phyloP scores from a whole-genome alignment of 2,329 filamentous ascomycete genomes.

The Mycosphaerelloides madeirae region DNA sequence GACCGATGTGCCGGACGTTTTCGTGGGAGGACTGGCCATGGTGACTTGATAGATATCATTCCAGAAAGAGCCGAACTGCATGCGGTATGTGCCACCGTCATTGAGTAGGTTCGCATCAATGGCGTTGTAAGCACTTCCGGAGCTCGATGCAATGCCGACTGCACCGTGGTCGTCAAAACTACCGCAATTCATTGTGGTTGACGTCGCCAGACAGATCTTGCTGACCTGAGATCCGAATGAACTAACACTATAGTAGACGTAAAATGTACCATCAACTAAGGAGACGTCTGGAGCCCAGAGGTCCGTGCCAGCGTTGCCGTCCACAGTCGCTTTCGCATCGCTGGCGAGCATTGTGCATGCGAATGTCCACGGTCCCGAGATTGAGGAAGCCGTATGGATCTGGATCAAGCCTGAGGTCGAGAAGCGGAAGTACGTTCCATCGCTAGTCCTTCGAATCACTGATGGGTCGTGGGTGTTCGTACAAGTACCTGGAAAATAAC shows the following conservation, averaged over 20 bases:
- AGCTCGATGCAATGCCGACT: slow-evolving; percentile 46
- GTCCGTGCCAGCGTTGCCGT: slow-evolving; percentile 43
- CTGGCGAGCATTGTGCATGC: slow-evolving; percentile 43
- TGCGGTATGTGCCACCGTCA: slow-evolving; percentile 42
- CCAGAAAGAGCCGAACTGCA: slow-evolving; percentile 68
- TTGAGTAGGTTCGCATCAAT: slow-evolving; percentile 50
- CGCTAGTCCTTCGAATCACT: slow-evolving; percentile 42
- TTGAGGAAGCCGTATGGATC: slow-evolving; percentile 44
- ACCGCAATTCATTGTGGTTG: slow-evolving; percentile 47
- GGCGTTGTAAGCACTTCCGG: slow-evolving; percentile 42
- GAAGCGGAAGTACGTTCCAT: slow-evolving; percentile 51
- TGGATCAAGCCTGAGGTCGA: slow-evolving; percentile 49
- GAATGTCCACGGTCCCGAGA: slow-evolving; percentile 50
- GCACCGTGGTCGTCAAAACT: slow-evolving; percentile 59
- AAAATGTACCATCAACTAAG: slow-evolving; percentile 55
- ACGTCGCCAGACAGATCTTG: slow-evolving; percentile 57
- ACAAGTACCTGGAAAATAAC: slow-evolving; percentile 38
- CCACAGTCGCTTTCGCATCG: slow-evolving; percentile 40
- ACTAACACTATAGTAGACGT: slow-evolving; percentile 64
- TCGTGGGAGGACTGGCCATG: slow-evolving; percentile 37
- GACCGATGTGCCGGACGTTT: slow-evolving; percentile 33
- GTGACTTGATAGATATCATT: slow-evolving; percentile 57
- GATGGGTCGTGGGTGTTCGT: slow-evolving; percentile 47
- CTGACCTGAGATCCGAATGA: slow-evolving; percentile 58
- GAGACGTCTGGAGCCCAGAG: slow-evolving; percentile 60